phyloP scores from a whole-genome alignment of 2,329 filamentous ascomycete genomes.

The Xylariomycetidae sp. region DNA sequence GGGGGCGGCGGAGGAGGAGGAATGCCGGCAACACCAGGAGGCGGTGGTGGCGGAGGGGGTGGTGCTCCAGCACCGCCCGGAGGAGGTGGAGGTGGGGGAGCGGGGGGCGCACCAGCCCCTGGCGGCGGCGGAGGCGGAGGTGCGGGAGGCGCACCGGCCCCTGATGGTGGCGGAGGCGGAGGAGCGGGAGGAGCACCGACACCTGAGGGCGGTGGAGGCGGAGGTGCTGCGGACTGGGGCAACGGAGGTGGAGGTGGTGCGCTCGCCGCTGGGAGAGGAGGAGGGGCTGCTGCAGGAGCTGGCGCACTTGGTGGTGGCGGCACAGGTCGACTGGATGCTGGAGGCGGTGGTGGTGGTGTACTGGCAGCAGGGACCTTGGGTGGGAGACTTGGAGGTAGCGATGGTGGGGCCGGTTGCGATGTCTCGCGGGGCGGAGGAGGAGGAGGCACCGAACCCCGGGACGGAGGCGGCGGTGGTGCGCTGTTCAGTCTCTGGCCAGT shows the following conservation, averaged over 20 bases:
- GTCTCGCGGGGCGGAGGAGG: constrained; percentile 54
- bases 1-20: constrained; percentile 35
- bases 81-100: constrained; percentile 14
- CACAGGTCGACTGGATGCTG: constrained; percentile 41
- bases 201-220: constrained; percentile 10
- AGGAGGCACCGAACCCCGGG: constrained; percentile 64
- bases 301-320: no score
- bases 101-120: constrained; percentile 11
- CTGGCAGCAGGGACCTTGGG: constrained; percentile 30
- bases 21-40: constrained; percentile 28
- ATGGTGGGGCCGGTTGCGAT: constrained; percentile 15
- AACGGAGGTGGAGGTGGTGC: constrained; percentile 18
- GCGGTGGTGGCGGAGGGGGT: constrained; percentile 26
- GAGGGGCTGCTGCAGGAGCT: constrained; percentile 44
- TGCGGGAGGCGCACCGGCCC: constrained; percentile 13
- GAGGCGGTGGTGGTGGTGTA: constrained; percentile 43
- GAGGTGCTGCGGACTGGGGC: constrained; percentile 20
- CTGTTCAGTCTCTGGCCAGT: constrained; percentile 52
- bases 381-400: constrained; percentile 34
- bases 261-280: constrained; percentile 16
- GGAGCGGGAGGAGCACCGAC: constrained; percentile 10
- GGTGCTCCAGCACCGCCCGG: constrained; percentile 9
- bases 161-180: constrained; percentile 30
- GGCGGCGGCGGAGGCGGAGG: constrained; percentile 17
- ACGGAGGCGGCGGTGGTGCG: constrained; percentile 69